Percentiles rank a stretch among this genome's conserved stretches.
phyloP scores from a whole-genome alignment of 192 early-diverging fungal genomes.

The Jimgerdemannia lactiflua region DNA sequence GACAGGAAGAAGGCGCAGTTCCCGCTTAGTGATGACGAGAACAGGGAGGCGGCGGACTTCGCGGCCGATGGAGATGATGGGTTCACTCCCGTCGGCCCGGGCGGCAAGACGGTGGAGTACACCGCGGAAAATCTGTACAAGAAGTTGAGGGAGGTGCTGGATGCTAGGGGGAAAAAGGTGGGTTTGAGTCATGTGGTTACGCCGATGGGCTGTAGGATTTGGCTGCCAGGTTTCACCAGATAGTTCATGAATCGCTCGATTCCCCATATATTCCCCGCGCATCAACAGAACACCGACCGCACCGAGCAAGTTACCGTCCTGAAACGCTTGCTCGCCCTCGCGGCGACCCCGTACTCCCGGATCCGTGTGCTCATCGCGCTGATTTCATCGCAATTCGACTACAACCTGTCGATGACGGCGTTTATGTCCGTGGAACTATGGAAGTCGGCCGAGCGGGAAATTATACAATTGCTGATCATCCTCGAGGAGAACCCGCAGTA shows the following conservation, averaged over 20 bases:
- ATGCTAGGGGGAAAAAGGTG: slow-evolving; percentile 90
- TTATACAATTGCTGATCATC: slow-evolving; percentile 76
- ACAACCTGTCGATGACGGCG: slow-evolving; percentile 54
- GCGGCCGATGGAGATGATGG: slow-evolving; percentile 57
- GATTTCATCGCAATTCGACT: slow-evolving; percentile 89
- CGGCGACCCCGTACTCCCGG: slow-evolving; percentile 73
- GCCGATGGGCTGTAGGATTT: neutral
- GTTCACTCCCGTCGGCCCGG: slow-evolving; percentile 67
- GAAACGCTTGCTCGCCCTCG: slow-evolving; percentile 56
- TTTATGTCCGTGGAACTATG: slow-evolving; percentile 81
- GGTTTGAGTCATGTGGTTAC: slow-evolving; percentile 4
- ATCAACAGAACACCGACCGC: slow-evolving; percentile 79
- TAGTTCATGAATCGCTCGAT: neutral
- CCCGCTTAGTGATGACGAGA: neutral
- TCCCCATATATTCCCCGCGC: neutral
- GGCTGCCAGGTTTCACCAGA: neutral
- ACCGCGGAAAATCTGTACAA: slow-evolving; percentile 80
- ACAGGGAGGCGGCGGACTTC: slow-evolving; percentile 4
- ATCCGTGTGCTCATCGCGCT: slow-evolving; percentile 82
- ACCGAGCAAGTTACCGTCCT: slow-evolving; percentile 68
- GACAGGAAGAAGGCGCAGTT: slow-evolving; percentile 9
- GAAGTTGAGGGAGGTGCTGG: slow-evolving; percentile 72
- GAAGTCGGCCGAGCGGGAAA: slow-evolving; percentile 66
- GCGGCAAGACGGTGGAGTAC: slow-evolving; percentile 60
- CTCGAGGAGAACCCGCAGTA: slow-evolving; percentile 76